A percentile compares a stretch with the other conserved stretches of the same genome.
Conservation (phyloP, 2,329 filamentous ascomycete species). For the Triangularia verruculosa region DNA sequence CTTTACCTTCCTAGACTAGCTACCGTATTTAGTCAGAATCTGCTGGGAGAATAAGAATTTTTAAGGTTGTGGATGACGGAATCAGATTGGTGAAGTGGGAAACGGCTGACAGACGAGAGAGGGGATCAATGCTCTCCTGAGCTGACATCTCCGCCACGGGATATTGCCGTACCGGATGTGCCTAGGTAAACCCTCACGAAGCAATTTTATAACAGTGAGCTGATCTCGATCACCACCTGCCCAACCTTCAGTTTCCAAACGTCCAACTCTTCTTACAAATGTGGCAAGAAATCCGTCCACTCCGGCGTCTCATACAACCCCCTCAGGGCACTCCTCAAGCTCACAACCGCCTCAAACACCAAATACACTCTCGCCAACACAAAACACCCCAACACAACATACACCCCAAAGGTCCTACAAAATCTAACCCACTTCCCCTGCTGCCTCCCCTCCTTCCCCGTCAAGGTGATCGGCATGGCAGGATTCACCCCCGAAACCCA, state of each 20-base stretch:
- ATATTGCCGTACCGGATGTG: too few species aligned
- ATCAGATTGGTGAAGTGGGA: too few species aligned
- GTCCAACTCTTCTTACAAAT: background rate
- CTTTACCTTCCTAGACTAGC: too few species aligned
- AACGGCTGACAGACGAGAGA: too few species aligned
- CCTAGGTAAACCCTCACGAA: too few species aligned
- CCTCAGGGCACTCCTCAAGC: slow-evolving; percentile 3
- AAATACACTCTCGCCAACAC: slow-evolving; percentile 8
- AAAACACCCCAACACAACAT: slow-evolving; percentile 4
- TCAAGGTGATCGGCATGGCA: background rate
- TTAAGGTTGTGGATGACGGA: too few species aligned
- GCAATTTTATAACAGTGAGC: too few species aligned
- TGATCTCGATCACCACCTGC: too few species aligned
- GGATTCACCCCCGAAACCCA: slow-evolving; percentile 5
- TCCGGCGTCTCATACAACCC: slow-evolving; percentile 12
- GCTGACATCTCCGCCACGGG: too few species aligned
- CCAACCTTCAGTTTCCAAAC: background rate
- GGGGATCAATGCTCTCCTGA: too few species aligned
- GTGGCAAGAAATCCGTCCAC: slow-evolving; percentile 7
- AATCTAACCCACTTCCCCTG: background rate
- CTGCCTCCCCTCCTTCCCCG: background rate
- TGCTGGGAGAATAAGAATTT: too few species aligned
- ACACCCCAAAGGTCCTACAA: background rate
- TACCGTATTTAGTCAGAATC: too few species aligned
- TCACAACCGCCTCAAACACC: slow-evolving; percentile 11